Evolutionary conservation across 169 alveolate genomes (phyloP).

Genomic region (Plasmodium blacklocki): DNA sequence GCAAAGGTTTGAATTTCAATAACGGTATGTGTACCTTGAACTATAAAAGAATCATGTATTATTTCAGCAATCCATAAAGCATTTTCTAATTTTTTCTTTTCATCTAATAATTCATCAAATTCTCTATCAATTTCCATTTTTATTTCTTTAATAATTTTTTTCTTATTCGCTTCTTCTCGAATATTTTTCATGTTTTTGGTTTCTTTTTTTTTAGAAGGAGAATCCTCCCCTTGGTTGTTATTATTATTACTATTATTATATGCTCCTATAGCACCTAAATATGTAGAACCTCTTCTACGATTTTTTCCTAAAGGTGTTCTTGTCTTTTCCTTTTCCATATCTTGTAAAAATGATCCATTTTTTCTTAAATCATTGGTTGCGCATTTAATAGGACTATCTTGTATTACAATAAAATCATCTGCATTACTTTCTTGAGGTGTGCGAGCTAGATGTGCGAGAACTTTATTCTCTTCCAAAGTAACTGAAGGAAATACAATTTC

Average conservation of each 20-base stretch:
- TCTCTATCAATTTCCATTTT: slow-evolving; percentile 63
- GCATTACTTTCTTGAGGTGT: slow-evolving; percentile 78
- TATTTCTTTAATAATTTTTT: slow-evolving; percentile 51
- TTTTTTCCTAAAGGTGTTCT: slow-evolving; percentile 76
- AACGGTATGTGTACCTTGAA: slow-evolving; percentile 42
- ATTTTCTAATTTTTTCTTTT: slow-evolving; percentile 68
- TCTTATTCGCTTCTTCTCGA: slow-evolving; percentile 73
- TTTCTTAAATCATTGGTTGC: slow-evolving; percentile 52
- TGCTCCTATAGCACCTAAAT: slow-evolving; percentile 8
- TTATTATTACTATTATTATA: slow-evolving; percentile 3
- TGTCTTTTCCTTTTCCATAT: slow-evolving; percentile 65
- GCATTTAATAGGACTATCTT: slow-evolving; percentile 73
- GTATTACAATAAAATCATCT: slow-evolving; percentile 69
- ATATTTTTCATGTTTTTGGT: slow-evolving; percentile 52
- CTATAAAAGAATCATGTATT: slow-evolving; percentile 58
- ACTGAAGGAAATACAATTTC: slow-evolving; percentile 63
- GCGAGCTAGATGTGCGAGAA: slow-evolving; percentile 46
- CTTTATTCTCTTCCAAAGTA: slow-evolving; percentile 55
- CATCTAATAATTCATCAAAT: slow-evolving; percentile 37
- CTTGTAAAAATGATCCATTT: slow-evolving; percentile 29
- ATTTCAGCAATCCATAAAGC: slow-evolving; percentile 76
- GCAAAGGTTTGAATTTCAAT: slow-evolving; percentile 50
- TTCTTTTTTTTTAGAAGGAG: slow-evolving; percentile 68
- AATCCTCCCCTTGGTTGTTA: background rate
- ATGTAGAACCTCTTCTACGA: slow-evolving; percentile 23